Base-by-base conservation (phyloP, 2,329 filamentous ascomycete genomes). In the Periconia sp. region DNA sequence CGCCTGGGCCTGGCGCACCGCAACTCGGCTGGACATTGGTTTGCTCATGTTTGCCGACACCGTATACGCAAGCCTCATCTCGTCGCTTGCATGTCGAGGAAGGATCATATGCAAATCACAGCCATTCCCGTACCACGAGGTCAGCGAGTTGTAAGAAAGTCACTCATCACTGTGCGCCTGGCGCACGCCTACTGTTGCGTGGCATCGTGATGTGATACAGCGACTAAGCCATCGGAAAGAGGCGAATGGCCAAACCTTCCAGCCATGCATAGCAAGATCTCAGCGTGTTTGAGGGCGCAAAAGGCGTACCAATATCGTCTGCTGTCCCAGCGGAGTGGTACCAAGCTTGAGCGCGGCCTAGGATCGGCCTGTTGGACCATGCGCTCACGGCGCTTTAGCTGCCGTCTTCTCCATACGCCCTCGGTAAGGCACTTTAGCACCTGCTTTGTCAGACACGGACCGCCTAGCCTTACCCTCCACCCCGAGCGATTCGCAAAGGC, bases 301-400 rank as follows among this genome's bases (percentile, higher is more conserved):
- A 34, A 16, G 15, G 34, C 13, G 23, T 13, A 47, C 28, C 35
- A 40, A 43, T 25, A 36, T 39, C 38, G 40, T 26, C 18, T 6
- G 9, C 34, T 18, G 34, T 50, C 53, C 56, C 56, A 43, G 41
- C 28, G 30, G 43, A 25, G 42, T 43, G 57, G 54, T 59, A 50
- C 57, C 41, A 36, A 19, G 33, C 35, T 32, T 25, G 31, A 45
- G 42, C 46, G 30, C 40, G 24, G 47, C 48, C 43, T 47, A 38
- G 40, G 49, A 50, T 50, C 37, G 42, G 28, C 29, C 44, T 45
- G 23, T 37, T 47, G 43, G 43, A 40, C 36, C 50, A 40, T 50
- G 44, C 40, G 35, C 18, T 19, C 19, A 35, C 24, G 29, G 32
- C 25, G 39, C 43, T 45, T 47, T 58, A 53, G 56, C 40, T 51